Evolutionary conservation across 148 eudicot species (phyloP), one percentile per base, ranked within the genome.

Genomic region (Fagopyrum homotropicum): DNA sequence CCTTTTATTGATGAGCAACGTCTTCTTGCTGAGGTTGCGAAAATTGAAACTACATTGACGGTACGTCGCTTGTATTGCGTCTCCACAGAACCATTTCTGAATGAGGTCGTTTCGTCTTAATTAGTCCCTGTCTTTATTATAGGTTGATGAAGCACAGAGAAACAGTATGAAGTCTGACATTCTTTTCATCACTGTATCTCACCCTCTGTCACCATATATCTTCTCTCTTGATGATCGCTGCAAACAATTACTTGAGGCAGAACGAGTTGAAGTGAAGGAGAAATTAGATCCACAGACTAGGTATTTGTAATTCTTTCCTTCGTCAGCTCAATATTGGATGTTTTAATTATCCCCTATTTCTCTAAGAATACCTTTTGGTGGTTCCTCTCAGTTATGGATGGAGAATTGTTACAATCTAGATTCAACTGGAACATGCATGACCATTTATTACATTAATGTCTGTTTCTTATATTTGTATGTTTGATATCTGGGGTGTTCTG

Each of bases 1-100:
- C 99, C 99, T 63, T 95, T 95, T 79, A 95, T 95, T 73, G 99
- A 95, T 75, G 96, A 95, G 82, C 47, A 63, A 26, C 96, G 97
- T 79, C 94, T 95, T 75, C 99, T 95, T 50, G 81, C 91, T 1
- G 99, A 92, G 85, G 90, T 95, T 72, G 90, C 82, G 29, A 92
- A 72, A 84, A 54, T 93, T 75, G 98, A 93, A 76, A 85, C 84
- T 74, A 88, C 94, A 3, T 85, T 93, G 79, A 88, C 90, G 89
- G 99, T 95, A 87, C 73, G 83, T 7, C 10, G 73, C 45, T 22
- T 51, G 29, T 49, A 47, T 47, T 46, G 54, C 5, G 45, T 19
- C 46, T 40, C 2, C 12, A 66, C 46, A 66, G 10, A 35, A 35
- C 70, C 46, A 63, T 66, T 40, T 66, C 46, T 35, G 70, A 66